Conservation (phyloP, 2,329 filamentous ascomycete genomes). For the Diaporthe sp. region DNA sequence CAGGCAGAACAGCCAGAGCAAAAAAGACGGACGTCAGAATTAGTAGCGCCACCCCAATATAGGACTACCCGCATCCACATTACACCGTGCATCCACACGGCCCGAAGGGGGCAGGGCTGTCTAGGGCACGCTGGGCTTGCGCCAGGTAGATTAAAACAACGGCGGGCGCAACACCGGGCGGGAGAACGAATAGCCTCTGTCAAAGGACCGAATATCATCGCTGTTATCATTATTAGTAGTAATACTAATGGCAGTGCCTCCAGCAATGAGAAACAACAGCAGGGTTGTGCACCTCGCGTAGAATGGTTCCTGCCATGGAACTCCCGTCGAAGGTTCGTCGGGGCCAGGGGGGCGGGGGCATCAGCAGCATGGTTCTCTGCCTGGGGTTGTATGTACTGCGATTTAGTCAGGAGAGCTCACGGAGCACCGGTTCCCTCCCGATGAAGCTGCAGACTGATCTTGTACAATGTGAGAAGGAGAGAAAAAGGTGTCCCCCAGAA, state of each 20-base stretch:
- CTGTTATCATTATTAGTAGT: background rate
- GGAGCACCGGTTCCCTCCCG: constrained; percentile 5
- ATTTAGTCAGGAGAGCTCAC: background rate
- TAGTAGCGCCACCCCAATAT: background rate
- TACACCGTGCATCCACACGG: constrained; percentile 23
- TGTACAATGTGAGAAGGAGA: background rate
- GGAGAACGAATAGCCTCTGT: background rate
- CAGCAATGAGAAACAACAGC: background rate
- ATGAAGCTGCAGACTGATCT: background rate
- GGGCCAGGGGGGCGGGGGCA: background rate
- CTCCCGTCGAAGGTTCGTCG: background rate
- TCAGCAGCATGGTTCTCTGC: background rate
- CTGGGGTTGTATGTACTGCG: background rate
- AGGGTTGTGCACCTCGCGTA: background rate
- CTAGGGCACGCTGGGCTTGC: background rate
- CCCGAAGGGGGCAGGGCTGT: background rate
- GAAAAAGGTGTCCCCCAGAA: background rate
- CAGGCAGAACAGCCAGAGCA: background rate
- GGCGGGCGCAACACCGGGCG: no score
- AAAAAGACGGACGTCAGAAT: background rate
- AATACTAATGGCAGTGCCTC: background rate
- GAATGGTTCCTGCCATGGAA: constrained; percentile 5
- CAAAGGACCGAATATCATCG: constrained; percentile 5
- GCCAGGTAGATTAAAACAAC: constrained; percentile 4
- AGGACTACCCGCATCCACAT: background rate